Evolutionary conservation across 1,139 yeast genomes (phyloP).

Genomic region (Candida mesenterica): DNA sequence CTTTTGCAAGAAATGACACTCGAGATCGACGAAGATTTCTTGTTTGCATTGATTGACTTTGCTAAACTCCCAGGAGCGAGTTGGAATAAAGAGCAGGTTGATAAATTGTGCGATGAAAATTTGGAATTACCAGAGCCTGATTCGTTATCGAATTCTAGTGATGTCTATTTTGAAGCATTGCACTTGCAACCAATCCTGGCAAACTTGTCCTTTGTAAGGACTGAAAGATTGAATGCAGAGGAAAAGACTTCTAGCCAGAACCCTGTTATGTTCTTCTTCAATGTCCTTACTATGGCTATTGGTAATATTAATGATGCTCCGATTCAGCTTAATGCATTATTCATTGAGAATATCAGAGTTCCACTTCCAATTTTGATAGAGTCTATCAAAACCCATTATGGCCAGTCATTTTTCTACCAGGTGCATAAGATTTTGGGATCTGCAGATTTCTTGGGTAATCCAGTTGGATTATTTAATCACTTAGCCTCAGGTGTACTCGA

Average conservation of each 20-base stretch:
- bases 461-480: slow-evolving; percentile 93
- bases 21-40: slow-evolving; percentile 91
- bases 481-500: slow-evolving; percentile 94
- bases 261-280: slow-evolving; percentile 71
- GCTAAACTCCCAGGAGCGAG: slow-evolving; percentile 69
- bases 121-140: slow-evolving; percentile 72
- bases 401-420: slow-evolving; percentile 90
- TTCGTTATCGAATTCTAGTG: slow-evolving; percentile 57
- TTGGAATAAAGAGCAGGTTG: slow-evolving; percentile 53
- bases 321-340: slow-evolving; percentile 79
- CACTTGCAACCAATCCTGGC: slow-evolving; percentile 90
- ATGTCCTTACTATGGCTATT: slow-evolving; percentile 91
- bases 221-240: slow-evolving; percentile 70
- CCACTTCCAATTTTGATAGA: slow-evolving; percentile 74
- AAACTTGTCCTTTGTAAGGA: slow-evolving; percentile 87
- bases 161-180: slow-evolving; percentile 86
- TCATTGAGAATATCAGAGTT: slow-evolving; percentile 85
- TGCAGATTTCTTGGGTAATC: slow-evolving; percentile 95
- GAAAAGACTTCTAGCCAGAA: slow-evolving; percentile 59
- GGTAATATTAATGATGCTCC: slow-evolving; percentile 98
- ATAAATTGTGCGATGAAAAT: slow-evolving; percentile 60
- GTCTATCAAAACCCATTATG: slow-evolving; percentile 79
- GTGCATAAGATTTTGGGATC: slow-evolving; percentile 92
- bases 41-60: slow-evolving; percentile 80
- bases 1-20: slow-evolving; percentile 87